A percentile compares a stretch with the other conserved stretches of the same genome.
Evolutionary conservation across 2,329 filamentous ascomycete genomes (phyloP).

Genomic region (Monilinia fructicola): DNA sequence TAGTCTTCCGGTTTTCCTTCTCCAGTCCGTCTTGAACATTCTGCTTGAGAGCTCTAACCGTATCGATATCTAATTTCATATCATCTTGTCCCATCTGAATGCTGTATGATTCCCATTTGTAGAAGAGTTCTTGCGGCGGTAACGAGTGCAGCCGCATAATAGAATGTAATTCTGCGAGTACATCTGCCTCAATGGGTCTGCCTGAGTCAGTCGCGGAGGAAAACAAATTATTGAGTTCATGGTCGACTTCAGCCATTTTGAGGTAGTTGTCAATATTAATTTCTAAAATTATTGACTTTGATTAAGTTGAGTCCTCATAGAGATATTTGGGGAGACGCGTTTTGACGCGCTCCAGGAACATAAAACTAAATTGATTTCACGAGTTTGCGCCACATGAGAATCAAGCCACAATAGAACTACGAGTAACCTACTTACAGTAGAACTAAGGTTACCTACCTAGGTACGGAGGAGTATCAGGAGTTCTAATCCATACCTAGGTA

Average conservation of each 20-base stretch:
- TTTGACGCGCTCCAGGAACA: slow-evolving; percentile 13
- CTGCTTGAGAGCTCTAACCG: slow-evolving; percentile 77
- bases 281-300: neutral
- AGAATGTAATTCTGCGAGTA: slow-evolving; percentile 77
- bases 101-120: slow-evolving; percentile 98
- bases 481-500: no score
- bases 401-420: neutral
- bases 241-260: slow-evolving; percentile 31
- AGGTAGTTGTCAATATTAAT: neutral
- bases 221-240: slow-evolving; percentile 38
- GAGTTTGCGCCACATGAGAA: slow-evolving; percentile 16
- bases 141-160: slow-evolving; percentile 83
- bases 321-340: slow-evolving; percentile 23
- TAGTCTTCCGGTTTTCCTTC: slow-evolving; percentile 64
- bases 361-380: slow-evolving; percentile 23
- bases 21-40: slow-evolving; percentile 83
- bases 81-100: slow-evolving; percentile 89
- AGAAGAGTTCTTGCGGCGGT: slow-evolving; percentile 82
- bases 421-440: no score
- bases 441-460: no score
- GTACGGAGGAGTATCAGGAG: no score
- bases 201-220: slow-evolving; percentile 27
- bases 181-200: slow-evolving; percentile 64
- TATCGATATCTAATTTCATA: slow-evolving; percentile 67
- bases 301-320: neutral